phyloP scores from a whole-genome alignment of 2,329 filamentous ascomycete genomes.

The Aspergillus sp. region DNA sequence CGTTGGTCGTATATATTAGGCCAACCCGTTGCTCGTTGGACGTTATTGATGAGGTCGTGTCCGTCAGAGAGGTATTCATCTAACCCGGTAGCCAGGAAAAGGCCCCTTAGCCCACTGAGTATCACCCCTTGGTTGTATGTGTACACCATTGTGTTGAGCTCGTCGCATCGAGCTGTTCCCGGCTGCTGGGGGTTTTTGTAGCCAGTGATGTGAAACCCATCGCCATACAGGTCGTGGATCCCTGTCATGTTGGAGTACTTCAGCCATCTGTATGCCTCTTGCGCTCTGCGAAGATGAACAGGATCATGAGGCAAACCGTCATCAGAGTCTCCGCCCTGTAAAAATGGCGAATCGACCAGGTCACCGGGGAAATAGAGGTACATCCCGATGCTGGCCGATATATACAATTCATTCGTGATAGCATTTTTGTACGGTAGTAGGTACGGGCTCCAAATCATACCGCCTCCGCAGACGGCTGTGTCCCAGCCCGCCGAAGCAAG shows the following conservation, averaged over 20 bases:
- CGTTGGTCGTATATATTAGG: constrained; percentile 41
- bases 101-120: constrained; percentile 73
- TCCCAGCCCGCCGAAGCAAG: constrained; percentile 80
- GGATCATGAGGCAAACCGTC: constrained; percentile 53
- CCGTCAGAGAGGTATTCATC: constrained; percentile 72
- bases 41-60: constrained; percentile 70
- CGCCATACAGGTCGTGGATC: constrained; percentile 69
- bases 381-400: constrained; percentile 83
- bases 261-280: constrained; percentile 81
- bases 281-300: constrained; percentile 69
- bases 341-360: constrained; percentile 68
- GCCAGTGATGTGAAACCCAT: constrained; percentile 82
- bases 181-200: constrained; percentile 57
- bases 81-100: constrained; percentile 78
- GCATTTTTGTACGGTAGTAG: constrained; percentile 89
- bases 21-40: constrained; percentile 79
- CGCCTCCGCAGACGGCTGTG: constrained; percentile 74
- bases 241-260: constrained; percentile 79
- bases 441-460: constrained; percentile 87
- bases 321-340: constrained; percentile 30
- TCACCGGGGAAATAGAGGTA: constrained; percentile 87
- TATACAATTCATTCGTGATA: constrained; percentile 89
- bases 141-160: constrained; percentile 84
- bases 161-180: constrained; percentile 73
- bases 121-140: constrained; percentile 96